Evolutionary conservation across 352 stramenopile species (phyloP).

Genomic region (Aphanomyces invadans): DNA sequence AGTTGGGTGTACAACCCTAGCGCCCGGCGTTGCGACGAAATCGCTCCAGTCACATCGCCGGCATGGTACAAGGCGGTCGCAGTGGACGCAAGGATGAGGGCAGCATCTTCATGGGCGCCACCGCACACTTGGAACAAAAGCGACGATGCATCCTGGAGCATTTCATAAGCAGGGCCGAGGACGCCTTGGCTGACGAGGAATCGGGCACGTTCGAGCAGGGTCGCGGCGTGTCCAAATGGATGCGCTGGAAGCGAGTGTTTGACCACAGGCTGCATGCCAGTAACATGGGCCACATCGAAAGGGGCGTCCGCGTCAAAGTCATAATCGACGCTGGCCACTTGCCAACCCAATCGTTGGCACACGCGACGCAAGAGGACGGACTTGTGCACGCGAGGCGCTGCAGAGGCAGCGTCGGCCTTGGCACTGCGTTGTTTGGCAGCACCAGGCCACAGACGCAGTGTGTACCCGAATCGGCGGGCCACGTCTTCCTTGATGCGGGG

Average conservation of each 20-base stretch:
- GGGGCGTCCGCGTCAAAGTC: conserved; percentile 65
- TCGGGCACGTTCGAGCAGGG: conserved; percentile 84
- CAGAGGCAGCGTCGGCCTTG: conserved; percentile 28
- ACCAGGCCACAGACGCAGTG: conserved; percentile 57
- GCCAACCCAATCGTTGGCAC: conserved; percentile 89
- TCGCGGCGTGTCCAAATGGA: conserved; percentile 65
- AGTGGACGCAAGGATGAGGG: conserved; percentile 87
- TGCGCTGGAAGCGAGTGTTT: conserved; percentile 86
- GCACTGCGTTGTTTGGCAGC: conserved; percentile 25
- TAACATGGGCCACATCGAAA: conserved; percentile 87
- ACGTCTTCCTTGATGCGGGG: conserved; percentile 51
- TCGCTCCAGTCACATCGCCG: conserved; percentile 80
- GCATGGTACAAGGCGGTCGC: conserved; percentile 90
- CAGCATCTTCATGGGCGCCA: conserved; percentile 87
- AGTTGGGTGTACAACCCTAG: conserved; percentile 90
- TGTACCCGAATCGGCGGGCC: conserved; percentile 70
- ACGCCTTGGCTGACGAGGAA: conserved; percentile 66
- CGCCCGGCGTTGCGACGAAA: conserved; percentile 83
- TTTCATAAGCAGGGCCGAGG: conserved; percentile 71
- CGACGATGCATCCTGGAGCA: conserved; percentile 85
- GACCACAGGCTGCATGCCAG: conserved; percentile 89
- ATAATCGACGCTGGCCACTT: conserved; percentile 86
- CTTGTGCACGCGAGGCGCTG: conserved; percentile 49
- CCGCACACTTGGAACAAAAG: conserved; percentile 93
- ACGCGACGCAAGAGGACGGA: conserved; percentile 85